A percentile compares a stretch with the other conserved stretches of the same genome.
Conservation (phyloP, 2,329 filamentous ascomycete species). For the Mycogone perniciosa region DNA sequence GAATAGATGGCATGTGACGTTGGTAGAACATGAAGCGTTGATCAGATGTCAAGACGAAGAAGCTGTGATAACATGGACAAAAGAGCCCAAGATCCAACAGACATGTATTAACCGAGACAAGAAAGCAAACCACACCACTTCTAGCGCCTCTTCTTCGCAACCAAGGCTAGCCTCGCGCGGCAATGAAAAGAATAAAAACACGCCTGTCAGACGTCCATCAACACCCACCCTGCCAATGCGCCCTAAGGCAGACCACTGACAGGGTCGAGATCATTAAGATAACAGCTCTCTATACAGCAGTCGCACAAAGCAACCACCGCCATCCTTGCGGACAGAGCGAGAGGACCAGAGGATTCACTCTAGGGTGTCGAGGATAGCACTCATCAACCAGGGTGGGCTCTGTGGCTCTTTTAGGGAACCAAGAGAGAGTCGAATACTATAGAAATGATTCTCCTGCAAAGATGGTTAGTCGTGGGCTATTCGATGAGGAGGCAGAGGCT, state of each 20-base stretch:
- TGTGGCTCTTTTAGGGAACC: slow-evolving; percentile 89
- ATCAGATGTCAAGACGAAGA: too few relatives aligned
- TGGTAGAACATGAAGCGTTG: too few relatives aligned
- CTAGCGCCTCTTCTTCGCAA: slow-evolving; percentile 43
- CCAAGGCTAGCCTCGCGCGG: slow-evolving; percentile 40
- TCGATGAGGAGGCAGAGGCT: slow-evolving; percentile 12
- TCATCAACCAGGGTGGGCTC: slow-evolving; percentile 96
- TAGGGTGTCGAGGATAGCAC: slow-evolving; percentile 74
- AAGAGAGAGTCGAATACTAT: slow-evolving; percentile 93
- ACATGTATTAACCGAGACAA: background rate
- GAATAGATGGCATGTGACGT: background rate
- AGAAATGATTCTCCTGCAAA: slow-evolving; percentile 82
- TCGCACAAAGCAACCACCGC: slow-evolving; percentile 36
- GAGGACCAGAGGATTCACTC: slow-evolving; percentile 69
- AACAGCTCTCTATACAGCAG: slow-evolving; percentile 71
- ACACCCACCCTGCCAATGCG: slow-evolving; percentile 71
- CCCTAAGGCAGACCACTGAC: slow-evolving; percentile 66
- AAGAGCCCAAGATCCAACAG: too few relatives aligned
- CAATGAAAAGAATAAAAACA: slow-evolving; percentile 50
- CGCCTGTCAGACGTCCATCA: slow-evolving; percentile 85
- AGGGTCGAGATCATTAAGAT: slow-evolving; percentile 85
- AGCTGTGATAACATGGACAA: too few relatives aligned
- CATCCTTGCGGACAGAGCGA: slow-evolving; percentile 57
- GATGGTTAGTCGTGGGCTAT: slow-evolving; percentile 17
- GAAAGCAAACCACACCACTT: background rate